These are phyloP conservation scores for Allium cepa DNA, from an alignment of 106 monocot species.

Conservation along the genomic window DNA sequence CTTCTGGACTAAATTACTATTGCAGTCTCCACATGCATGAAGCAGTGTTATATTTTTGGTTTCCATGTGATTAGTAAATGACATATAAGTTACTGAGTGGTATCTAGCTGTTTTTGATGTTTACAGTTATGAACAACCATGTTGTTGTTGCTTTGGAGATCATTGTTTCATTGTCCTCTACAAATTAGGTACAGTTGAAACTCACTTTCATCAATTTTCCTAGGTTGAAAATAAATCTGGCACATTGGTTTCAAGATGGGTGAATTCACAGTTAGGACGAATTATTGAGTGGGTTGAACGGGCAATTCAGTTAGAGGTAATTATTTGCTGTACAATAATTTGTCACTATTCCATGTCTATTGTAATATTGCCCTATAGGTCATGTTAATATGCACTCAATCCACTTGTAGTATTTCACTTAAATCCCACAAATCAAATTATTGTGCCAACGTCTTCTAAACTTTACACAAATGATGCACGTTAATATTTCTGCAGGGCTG, in stretches of 20 bases:
- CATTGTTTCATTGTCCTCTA: too few species aligned
- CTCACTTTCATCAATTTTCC: slow-evolving; percentile 8
- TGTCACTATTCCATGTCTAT: too few species aligned
- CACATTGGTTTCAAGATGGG: slow-evolving; percentile 82
- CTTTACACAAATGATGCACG: too few species aligned
- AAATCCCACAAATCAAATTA: too few species aligned
- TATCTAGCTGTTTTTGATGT: background rate
- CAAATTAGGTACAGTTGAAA: too few species aligned
- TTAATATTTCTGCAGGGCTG: slow-evolving; percentile 37
- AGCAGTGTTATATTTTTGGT: slow-evolving; percentile 73
- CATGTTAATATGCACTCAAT: too few species aligned
- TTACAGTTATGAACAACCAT: background rate
- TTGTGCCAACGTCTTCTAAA: too few species aligned
- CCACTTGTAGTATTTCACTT: too few species aligned
- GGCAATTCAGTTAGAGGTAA: slow-evolving; percentile 80
- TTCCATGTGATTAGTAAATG: slow-evolving; percentile 30
- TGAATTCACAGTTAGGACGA: slow-evolving; percentile 74
- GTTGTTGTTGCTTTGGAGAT: background rate
- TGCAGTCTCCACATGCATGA: background rate
- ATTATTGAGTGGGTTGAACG: slow-evolving; percentile 82
- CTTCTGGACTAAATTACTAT: background rate
- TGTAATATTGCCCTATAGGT: too few species aligned
- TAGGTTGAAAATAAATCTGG: slow-evolving; percentile 88
- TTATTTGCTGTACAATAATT: background rate
- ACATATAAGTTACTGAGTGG: background rate